A percentile compares a stretch with the other conserved stretches of the same genome.
Conservation (phyloP, 768 basidiomycete species). For the Tricholoma saponaceum region DNA sequence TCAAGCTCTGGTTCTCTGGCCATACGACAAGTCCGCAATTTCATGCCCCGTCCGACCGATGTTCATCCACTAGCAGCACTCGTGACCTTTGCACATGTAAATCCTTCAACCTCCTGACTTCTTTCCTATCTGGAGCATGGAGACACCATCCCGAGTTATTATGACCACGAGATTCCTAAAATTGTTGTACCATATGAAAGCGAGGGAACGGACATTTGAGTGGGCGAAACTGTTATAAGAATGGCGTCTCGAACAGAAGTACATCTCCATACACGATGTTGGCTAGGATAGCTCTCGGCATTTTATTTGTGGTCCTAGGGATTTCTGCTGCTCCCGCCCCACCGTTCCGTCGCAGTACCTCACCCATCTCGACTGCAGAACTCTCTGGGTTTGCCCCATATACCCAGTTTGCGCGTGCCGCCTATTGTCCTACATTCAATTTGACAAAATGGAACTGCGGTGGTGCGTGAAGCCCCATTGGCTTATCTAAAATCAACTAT, state of each 20-base stretch:
- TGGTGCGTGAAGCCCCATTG: slow-evolving; percentile 22
- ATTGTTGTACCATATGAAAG: background rate
- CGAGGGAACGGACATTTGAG: background rate
- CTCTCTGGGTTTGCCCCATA: slow-evolving; percentile 40
- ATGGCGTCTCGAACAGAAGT: background rate
- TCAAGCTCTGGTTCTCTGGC: background rate
- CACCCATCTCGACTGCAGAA: slow-evolving; percentile 24
- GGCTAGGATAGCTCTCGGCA: slow-evolving; percentile 1
- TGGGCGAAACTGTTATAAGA: background rate
- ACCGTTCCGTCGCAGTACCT: slow-evolving; percentile 14
- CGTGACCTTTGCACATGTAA: background rate
- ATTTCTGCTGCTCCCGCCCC: slow-evolving; percentile 11
- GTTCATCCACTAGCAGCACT: background rate
- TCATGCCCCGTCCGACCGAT: background rate
- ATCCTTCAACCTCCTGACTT: background rate
- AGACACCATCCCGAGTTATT: background rate
- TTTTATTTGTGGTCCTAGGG: slow-evolving; percentile 2
- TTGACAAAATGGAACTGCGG: slow-evolving; percentile 43
- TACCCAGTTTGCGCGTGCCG: slow-evolving; percentile 50
- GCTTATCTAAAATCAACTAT: background rate
- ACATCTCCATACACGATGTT: slow-evolving; percentile 2
- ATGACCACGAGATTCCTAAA: background rate
- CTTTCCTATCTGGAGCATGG: background rate
- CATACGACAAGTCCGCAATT: too few species aligned
- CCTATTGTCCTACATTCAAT: slow-evolving; percentile 42